phyloP scores from a whole-genome alignment of 495 filamentous ascomycete genomes.

The Penicillium fimorum region DNA sequence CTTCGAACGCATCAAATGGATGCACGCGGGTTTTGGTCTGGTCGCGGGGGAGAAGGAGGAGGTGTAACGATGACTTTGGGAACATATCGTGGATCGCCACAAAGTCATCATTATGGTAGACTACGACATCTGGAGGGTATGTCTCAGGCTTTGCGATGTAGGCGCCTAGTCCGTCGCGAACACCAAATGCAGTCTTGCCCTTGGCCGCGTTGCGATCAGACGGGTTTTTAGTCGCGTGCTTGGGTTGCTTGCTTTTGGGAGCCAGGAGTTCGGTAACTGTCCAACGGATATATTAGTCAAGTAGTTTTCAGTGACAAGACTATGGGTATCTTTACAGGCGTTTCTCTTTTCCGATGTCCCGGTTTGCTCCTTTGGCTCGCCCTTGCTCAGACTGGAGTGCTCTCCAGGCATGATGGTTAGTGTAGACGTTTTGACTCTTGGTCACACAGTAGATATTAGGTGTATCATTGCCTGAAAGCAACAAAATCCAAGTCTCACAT shows the following conservation, averaged over 20 bases:
- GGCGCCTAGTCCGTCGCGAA: slow-evolving; percentile 62
- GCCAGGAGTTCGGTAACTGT: slow-evolving; percentile 70
- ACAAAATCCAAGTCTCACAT: slow-evolving; percentile 4
- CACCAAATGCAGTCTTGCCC: slow-evolving; percentile 33
- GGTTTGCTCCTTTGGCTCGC: slow-evolving; percentile 6
- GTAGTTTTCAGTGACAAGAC: neutral
- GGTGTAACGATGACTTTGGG: slow-evolving; percentile 81
- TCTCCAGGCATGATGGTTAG: slow-evolving; percentile 13
- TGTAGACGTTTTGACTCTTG: neutral
- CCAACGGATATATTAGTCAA: neutral
- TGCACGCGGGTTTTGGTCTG: slow-evolving; percentile 59
- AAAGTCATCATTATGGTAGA: slow-evolving; percentile 68
- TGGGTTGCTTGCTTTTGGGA: slow-evolving; percentile 51
- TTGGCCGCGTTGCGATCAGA: slow-evolving; percentile 26
- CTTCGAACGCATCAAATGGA: slow-evolving; percentile 75
- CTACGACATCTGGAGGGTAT: slow-evolving; percentile 59
- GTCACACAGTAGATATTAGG: neutral
- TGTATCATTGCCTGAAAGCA: neutral
- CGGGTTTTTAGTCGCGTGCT: slow-evolving; percentile 29
- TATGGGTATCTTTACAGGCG: slow-evolving; percentile 35
- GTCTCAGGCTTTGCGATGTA: slow-evolving; percentile 69
- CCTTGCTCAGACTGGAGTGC: neutral
- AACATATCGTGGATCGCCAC: slow-evolving; percentile 82
- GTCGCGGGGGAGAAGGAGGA: slow-evolving; percentile 81
- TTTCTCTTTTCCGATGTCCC: slow-evolving; percentile 39